Evolutionary conservation across 495 filamentous ascomycete genomes (phyloP), one percentile per base, ranked within the genome.

Genomic region (Penicillium arizonense): DNA sequence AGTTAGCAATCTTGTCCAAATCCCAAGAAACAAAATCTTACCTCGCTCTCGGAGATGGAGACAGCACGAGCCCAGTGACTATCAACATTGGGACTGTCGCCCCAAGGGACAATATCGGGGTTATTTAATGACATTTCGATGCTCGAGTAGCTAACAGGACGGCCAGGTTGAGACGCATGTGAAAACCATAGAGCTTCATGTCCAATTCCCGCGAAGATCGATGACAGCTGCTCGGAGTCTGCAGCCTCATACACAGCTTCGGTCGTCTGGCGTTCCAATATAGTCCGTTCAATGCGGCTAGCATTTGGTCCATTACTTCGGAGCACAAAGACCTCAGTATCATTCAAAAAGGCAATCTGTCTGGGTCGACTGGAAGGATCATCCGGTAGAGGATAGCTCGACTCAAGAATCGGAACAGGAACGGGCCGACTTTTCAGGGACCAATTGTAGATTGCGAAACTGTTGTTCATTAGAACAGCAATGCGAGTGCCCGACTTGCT

Each of bases 361-460:
- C 74, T 65, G 4, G 74, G 71, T 0, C 70, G 68, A 48, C 58
- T 70, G 20, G 59, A 53, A 5, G 56, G 50, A 8, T 56, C 47
- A 47, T 76, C 69, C 38, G 76, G 67, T 20, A 78, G 57, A 18
- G 75, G 65, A 57, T 78, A 71, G 42, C 76, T 77, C 10, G 74
- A 74, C 44, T 73, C 72, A 8, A 78, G 60, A 13, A 76, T 63
- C 11, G 81, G 77, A 39, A 60, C 45, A 16, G 73, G 68, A 20
- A 79, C 65, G 14, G 73, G 72, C 18, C 72, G 68, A 34, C 71
- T 73, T 50, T 81, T 82, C 26, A 82, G 63, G 47, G 82, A 74
- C 77, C 87, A 90, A 30, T 81, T 65, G 58, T 84, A 90, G 2
- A 91, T 50, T 30, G 84, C 79, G 53, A 91, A 78, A 6, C 75